phyloP scores from a whole-genome alignment of 176 grass and related monocot genomes.

The Triticum urartu region DNA sequence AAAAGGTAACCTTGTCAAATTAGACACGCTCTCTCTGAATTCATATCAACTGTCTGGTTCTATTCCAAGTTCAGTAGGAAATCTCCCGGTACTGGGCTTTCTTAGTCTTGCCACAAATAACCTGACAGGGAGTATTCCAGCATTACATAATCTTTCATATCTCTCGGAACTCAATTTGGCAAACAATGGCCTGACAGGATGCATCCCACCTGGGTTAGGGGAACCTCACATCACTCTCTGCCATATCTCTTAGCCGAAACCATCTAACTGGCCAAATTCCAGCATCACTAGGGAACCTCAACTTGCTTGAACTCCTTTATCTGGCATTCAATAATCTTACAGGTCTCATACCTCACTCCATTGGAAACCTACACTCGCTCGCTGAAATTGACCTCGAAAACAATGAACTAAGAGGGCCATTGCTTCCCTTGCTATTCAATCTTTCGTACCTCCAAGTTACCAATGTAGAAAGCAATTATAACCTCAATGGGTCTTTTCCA shows the following conservation, averaged over 20 bases:
- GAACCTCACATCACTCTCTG: slow-evolving; percentile 2
- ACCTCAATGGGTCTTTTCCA: neutral
- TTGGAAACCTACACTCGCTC: neutral
- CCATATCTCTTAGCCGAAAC: neutral
- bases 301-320: neutral
- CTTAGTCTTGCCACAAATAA: neutral
- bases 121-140: neutral
- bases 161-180: neutral
- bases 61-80: neutral
- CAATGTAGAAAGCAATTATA: neutral
- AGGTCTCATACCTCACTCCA: neutral
- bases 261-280: neutral
- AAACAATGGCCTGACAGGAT: neutral
- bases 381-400: neutral
- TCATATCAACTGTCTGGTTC: neutral
- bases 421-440: slow-evolving; percentile 1
- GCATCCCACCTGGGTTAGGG: neutral
- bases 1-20: neutral
- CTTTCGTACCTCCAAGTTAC: neutral
- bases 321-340: neutral
- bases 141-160: neutral
- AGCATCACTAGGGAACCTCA: slow-evolving; percentile 3
- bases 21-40: neutral
- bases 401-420: neutral
- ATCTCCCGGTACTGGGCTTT: neutral